Evolutionary conservation across 2,329 filamentous ascomycete species (phyloP).

Genomic region (Rutstroemia sp.): DNA sequence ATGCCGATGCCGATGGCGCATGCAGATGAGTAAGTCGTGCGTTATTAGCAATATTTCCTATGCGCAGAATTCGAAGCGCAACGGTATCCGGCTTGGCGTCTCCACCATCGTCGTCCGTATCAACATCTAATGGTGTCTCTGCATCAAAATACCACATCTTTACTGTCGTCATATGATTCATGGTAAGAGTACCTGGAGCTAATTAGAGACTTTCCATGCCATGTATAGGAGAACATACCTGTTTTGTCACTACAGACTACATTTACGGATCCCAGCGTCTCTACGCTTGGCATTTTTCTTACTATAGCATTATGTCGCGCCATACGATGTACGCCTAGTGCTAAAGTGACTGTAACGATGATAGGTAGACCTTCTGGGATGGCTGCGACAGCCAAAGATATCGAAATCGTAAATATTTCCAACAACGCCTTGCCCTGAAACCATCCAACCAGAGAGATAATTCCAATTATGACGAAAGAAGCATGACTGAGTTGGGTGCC

Average conservation of each 20-base stretch:
- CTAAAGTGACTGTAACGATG: constrained; percentile 94
- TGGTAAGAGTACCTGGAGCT: constrained; percentile 70
- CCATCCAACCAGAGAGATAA: constrained; percentile 88
- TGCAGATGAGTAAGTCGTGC: constrained; percentile 69
- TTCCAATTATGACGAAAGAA: constrained; percentile 86
- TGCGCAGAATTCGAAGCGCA: constrained; percentile 73
- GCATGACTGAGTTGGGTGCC: constrained; percentile 95
- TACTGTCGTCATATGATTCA: constrained; percentile 96
- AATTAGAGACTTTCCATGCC: constrained; percentile 16
- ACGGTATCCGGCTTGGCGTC: constrained; percentile 62
- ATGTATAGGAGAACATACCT: constrained; percentile 37
- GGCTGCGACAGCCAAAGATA: constrained; percentile 90
- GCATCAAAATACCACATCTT: constrained; percentile 93
- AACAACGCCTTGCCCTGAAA: constrained; percentile 82
- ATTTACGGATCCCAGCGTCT: constrained; percentile 96
- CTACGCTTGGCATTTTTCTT: constrained; percentile 89
- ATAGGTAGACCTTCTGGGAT: constrained; percentile 96
- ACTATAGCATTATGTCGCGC: constrained; percentile 93
- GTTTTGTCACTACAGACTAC: constrained; percentile 99
- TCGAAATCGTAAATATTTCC: constrained; percentile 96
- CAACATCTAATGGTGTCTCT: constrained; percentile 37
- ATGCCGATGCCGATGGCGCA: constrained; percentile 62
- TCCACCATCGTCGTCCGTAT: constrained; percentile 46
- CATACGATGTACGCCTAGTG: constrained; percentile 93
- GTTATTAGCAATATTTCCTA: constrained; percentile 96